A percentile compares a stretch with the other conserved stretches of the same genome.
These are phyloP conservation scores for Calonectria hongkongensis DNA, from an alignment of 2,329 filamentous ascomycete genomes.

Conservation along the genomic window DNA sequence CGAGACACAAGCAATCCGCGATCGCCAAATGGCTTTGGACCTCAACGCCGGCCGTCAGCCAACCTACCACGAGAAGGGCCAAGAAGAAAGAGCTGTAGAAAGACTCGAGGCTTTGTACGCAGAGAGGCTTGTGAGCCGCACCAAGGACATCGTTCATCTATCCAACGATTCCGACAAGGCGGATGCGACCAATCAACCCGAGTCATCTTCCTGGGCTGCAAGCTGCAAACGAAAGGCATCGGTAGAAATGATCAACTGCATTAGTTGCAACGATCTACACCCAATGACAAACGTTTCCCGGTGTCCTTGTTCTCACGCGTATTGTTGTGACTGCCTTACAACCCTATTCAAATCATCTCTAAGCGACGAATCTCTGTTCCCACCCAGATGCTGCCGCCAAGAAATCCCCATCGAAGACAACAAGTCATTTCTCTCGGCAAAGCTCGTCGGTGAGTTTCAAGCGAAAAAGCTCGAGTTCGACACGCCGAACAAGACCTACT, in stretches of 20 bases:
- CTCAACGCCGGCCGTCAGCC: conserved; percentile 1
- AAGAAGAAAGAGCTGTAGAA: not conserved
- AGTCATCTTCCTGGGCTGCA: conserved; percentile 24
- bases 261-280: not conserved
- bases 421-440: conserved; percentile 58
- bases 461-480: conserved; percentile 69
- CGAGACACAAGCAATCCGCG: conserved; percentile 20
- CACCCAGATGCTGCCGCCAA: conserved; percentile 71
- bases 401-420: conserved; percentile 62
- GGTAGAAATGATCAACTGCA: not conserved
- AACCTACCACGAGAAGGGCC: not conserved
- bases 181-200: not conserved
- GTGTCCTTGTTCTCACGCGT: conserved; percentile 63
- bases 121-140: no score
- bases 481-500: conserved; percentile 71
- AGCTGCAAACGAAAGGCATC: not conserved
- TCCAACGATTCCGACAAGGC: not conserved
- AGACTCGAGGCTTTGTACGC: not conserved
- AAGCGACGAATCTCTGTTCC: conserved; percentile 71
- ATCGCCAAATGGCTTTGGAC: conserved; percentile 30
- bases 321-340: conserved; percentile 70
- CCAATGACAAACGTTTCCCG: not conserved
- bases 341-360: conserved; percentile 66
- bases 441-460: conserved; percentile 61
- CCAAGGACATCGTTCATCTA: not conserved